Percentiles rank a stretch among this genome's conserved stretches.
Conservation (phyloP, 805 yeast genomes). For the Myxozyma neotropica region DNA sequence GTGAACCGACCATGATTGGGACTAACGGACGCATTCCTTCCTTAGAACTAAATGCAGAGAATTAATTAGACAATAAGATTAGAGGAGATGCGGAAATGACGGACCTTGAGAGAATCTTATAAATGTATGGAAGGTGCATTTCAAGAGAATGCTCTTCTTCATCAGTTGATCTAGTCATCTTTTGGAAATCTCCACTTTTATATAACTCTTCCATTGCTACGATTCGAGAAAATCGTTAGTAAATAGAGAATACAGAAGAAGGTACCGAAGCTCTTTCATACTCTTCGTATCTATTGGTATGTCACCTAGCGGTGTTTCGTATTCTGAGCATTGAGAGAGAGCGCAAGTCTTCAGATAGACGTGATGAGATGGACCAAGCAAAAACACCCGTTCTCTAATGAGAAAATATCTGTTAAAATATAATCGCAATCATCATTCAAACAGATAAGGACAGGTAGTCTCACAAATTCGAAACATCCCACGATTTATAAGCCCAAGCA, state of each 20-base stretch:
- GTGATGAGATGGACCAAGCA: conserved; percentile 93
- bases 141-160: conserved; percentile 90
- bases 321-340: conserved; percentile 53
- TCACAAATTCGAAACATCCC: conserved; percentile 59
- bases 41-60: conserved; percentile 4
- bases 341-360: conserved; percentile 70
- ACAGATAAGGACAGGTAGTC: too few species aligned
- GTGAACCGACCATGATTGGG: conserved; percentile 78
- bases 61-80: neutral
- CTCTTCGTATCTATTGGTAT: conserved; percentile 62
- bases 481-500: conserved; percentile 71
- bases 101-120: conserved; percentile 48
- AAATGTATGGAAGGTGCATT: conserved; percentile 84
- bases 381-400: conserved; percentile 61
- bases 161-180: conserved; percentile 65
- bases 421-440: too few species aligned
- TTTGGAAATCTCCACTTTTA: conserved; percentile 50
- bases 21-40: conserved; percentile 49
- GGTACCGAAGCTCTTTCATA: conserved; percentile 11
- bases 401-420: too few species aligned
- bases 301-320: conserved; percentile 83
- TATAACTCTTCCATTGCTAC: conserved; percentile 35
- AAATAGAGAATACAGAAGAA: too few species aligned
- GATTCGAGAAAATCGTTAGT: too few species aligned
- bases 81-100: neutral